These are phyloP conservation scores for Amanita rubescens DNA, from an alignment of 768 basidiomycete species.

Conservation along the genomic window DNA sequence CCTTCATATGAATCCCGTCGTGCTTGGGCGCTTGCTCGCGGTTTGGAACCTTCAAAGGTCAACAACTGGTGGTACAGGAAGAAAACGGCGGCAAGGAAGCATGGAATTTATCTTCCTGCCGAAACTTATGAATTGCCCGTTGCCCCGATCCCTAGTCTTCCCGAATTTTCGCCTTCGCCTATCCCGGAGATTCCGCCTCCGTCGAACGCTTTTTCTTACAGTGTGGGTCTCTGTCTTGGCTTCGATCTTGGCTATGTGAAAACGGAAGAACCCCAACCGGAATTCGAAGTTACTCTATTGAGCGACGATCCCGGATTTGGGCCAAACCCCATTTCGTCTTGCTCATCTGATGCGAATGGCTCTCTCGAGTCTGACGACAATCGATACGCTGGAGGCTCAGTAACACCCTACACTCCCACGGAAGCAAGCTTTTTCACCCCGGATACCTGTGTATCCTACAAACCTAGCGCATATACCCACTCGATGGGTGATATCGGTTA, in stretches of 20 bases:
- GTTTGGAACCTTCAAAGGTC: slow-evolving; percentile 25
- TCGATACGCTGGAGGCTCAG: neutral
- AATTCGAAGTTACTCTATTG: neutral
- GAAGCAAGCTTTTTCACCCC: neutral
- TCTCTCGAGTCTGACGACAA: neutral
- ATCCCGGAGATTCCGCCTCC: neutral
- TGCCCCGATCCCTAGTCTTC: slow-evolving; percentile 22
- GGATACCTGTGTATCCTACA: too few relatives aligned
- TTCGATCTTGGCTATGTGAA: neutral
- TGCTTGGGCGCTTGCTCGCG: slow-evolving; percentile 32
- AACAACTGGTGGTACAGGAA: slow-evolving; percentile 34
- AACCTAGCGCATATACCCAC: neutral
- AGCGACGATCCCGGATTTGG: slow-evolving; percentile 1
- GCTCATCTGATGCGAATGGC: neutral
- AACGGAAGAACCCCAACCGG: neutral
- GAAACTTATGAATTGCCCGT: slow-evolving; percentile 31
- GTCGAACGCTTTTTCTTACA: neutral
- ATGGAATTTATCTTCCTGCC: slow-evolving; percentile 19
- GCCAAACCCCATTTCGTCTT: neutral
- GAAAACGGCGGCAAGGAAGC: slow-evolving; percentile 21
- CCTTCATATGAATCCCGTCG: slow-evolving; percentile 29
- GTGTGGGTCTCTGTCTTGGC: neutral
- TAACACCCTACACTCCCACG: neutral
- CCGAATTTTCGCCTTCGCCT: neutral
- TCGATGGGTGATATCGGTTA: neutral